These are phyloP conservation scores for Domatiomyces globalis DNA, from an alignment of 2,329 filamentous ascomycete genomes.

Conservation along the genomic window DNA sequence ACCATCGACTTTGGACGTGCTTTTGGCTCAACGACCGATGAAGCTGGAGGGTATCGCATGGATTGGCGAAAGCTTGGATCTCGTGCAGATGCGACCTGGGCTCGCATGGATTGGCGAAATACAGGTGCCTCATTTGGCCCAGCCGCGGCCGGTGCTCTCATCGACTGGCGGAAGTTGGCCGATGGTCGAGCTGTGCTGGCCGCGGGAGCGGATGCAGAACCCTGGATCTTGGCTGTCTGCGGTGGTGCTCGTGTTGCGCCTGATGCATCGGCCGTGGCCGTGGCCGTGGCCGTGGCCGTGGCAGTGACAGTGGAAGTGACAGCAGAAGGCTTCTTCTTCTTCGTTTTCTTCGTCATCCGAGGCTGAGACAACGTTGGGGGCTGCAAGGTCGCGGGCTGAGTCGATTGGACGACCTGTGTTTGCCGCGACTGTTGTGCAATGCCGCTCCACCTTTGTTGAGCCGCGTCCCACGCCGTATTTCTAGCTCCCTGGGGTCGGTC, in stretches of 20 bases:
- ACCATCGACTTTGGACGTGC: neutral
- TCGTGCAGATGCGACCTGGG: neutral
- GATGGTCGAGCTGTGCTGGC: neutral
- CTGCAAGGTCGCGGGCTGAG: neutral
- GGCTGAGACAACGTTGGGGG: neutral
- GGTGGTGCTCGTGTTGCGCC: neutral
- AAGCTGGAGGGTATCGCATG: constrained; percentile 4
- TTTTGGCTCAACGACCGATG: neutral
- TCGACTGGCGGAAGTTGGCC: constrained; percentile 13
- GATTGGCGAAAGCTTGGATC: constrained; percentile 9
- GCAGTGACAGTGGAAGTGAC: constrained; percentile 7
- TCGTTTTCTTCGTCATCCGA: constrained; percentile 1
- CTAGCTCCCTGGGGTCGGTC: neutral
- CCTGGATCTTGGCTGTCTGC: neutral
- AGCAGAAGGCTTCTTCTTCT: constrained; percentile 12
- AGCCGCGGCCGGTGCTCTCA: constrained; percentile 8
- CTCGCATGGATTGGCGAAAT: neutral
- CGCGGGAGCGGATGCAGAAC: neutral
- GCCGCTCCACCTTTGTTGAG: constrained; percentile 21
- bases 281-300: constrained; percentile 9
- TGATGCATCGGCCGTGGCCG: neutral
- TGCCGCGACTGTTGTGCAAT: constrained; percentile 12
- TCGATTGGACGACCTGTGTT: neutral
- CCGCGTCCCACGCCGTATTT: constrained; percentile 17
- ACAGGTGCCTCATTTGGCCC: neutral